Conservation (phyloP, 192 early-diverging fungal genomes). For the Rhizophagus clarus region DNA sequence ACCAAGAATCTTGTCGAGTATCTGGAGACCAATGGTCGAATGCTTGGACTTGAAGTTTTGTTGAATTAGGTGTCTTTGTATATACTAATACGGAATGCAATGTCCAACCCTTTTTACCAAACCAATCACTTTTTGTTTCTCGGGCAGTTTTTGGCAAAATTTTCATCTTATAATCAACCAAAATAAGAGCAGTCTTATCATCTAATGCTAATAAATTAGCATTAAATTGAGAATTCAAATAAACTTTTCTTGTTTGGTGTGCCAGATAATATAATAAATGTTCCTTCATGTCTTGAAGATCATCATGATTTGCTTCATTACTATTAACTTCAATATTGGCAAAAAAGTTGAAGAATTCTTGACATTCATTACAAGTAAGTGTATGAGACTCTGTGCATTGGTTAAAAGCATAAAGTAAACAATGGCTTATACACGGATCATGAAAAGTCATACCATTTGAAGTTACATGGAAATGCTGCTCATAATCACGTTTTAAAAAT, state of each 20-base stretch:
- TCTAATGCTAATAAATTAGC: not conserved
- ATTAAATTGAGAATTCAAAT: not conserved
- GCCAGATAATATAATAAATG: not conserved
- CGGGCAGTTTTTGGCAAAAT: not conserved
- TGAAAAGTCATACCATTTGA: not conserved
- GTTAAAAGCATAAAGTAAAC: slow-evolving; percentile 6
- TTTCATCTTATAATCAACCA: slow-evolving; percentile 18
- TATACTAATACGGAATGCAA: not conserved
- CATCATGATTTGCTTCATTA: not conserved
- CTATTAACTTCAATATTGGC: not conserved
- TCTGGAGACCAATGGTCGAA: too few species aligned
- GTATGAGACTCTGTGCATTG: not conserved
- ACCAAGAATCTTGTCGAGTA: too few species aligned
- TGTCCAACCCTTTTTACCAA: too few species aligned
- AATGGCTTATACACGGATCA: not conserved
- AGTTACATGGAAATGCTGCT: not conserved
- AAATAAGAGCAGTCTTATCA: not conserved
- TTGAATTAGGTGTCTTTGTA: too few species aligned
- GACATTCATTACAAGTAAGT: not conserved
- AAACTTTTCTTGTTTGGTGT: not conserved
- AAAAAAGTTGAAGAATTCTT: slow-evolving; percentile 1
- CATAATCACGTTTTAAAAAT: slow-evolving; percentile 1
- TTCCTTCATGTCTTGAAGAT: not conserved
- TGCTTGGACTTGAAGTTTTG: too few species aligned
- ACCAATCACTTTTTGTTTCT: not conserved